Base-by-base conservation (phyloP, 306 rosid genomes). In the Erythrophleum fordii region DNA sequence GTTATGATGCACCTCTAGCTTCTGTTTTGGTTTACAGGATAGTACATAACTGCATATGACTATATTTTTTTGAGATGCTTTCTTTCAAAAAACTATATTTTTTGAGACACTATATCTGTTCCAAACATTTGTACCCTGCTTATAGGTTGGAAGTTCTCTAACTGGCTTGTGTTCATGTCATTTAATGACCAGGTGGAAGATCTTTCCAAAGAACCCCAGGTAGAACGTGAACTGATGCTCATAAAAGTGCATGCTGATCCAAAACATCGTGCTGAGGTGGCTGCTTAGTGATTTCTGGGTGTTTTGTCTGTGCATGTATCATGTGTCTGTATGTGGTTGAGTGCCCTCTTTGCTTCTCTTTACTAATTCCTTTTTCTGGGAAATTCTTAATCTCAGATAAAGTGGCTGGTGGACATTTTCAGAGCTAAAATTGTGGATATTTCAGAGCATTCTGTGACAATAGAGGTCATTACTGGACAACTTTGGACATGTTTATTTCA, bases 201-300 rank as follows among this genome's bases (percentile, higher is more conserved):
- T 86, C 84, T 93, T 75, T 93, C 97, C 0, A 83, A 10, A 55
- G 92, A 91, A 78, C 90, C 96, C 0, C 97, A 91, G 69, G 97
- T 93, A 18, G 97, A 93, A 60, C 97, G 96, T 55, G 97, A 93
- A 39, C 80, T 91, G 42, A 88, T 89, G 94, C 96, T 93, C 59
- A 65, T 93, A 56, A 93, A 93, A 86, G 87, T 93, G 66, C 85
- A 75, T 69, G 88, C 94, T 0, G 84, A 85, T 53, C 82, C 92
- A 16, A 49, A 53, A 37, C 67, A 91, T 81, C 88, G 85, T 23
- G 75, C 88, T 0, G 96, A 93, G 95, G 95, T 92, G 79, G 67
- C 37, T 78, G 26, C 61, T n/a, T 14, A 48, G 16, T 59, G 59
- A 65, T 68, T 76, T 73, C 2, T 65, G 65, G 73, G 58, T 66